phyloP scores from a whole-genome alignment of 148 eudicot species.

The Rhododendron kiyosumense region DNA sequence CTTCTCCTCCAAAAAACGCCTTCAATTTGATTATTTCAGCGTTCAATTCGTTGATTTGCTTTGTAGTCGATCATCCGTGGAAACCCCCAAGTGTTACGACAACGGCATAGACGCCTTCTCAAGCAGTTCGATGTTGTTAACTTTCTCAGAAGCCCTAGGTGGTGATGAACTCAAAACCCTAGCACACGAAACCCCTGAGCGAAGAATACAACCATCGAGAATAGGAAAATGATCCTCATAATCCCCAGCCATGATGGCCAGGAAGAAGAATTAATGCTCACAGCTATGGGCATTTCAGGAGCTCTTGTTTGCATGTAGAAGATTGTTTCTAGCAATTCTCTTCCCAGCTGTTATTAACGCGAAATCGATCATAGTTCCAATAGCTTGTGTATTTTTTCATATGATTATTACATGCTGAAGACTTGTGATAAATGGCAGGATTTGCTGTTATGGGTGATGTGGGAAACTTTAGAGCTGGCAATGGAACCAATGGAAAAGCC shows the following conservation, averaged over 20 bases:
- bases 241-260: neutral
- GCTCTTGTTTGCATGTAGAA: neutral
- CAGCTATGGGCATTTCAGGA: neutral
- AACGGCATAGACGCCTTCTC: neutral
- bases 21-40: neutral
- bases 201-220: neutral
- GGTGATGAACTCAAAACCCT: neutral
- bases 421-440: conserved; percentile 23
- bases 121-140: neutral
- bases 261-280: neutral
- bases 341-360: neutral
- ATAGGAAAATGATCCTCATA: neutral
- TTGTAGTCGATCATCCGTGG: neutral
- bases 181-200: neutral
- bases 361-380: neutral
- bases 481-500: conserved; percentile 21
- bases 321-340: neutral
- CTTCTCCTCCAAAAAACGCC: neutral
- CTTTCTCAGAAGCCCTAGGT: neutral
- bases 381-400: neutral
- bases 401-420: neutral
- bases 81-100: neutral
- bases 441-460: conserved; percentile 27
- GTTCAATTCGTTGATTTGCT: neutral
- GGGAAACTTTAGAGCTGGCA: conserved; percentile 25